These are phyloP conservation scores for Moricandia arvensis DNA, from an alignment of 345 rosid species.

Conservation along the genomic window DNA sequence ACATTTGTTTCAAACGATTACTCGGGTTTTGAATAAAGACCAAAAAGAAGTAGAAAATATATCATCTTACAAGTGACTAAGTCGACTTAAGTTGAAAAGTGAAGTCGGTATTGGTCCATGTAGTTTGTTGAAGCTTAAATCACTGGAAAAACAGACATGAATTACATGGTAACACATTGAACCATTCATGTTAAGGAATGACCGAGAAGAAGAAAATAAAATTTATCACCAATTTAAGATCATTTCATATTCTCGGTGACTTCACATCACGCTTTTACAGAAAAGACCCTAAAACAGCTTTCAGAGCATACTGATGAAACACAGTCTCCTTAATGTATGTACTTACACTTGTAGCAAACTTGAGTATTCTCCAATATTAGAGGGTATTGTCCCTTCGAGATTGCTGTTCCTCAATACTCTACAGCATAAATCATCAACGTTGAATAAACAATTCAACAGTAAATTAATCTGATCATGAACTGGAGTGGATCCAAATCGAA, in stretches of 20 bases:
- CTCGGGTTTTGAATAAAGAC: not conserved
- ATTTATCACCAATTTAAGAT: not conserved
- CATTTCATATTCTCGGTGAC: not conserved
- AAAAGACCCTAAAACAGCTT: not conserved
- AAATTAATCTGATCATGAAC: constrained; percentile 3
- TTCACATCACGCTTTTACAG: not conserved
- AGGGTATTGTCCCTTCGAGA: constrained; percentile 55
- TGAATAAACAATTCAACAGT: not conserved
- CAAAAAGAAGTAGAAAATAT: constrained; percentile 8
- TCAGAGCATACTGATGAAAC: not conserved
- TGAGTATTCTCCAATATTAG: constrained; percentile 49
- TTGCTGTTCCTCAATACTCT: constrained; percentile 57
- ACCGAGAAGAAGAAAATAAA: not conserved
- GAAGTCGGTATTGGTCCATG: constrained; percentile 32
- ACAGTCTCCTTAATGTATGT: not conserved
- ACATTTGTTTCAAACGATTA: not conserved
- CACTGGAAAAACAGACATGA: constrained; percentile 28
- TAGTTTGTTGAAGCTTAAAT: constrained; percentile 41
- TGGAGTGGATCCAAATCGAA: not conserved
- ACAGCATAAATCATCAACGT: constrained; percentile 11
- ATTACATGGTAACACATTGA: not conserved
- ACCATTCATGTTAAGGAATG: not conserved
- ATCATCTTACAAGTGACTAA: constrained; percentile 52
- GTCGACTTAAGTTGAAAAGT: constrained; percentile 31
- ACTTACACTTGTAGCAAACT: constrained; percentile 61